A percentile compares a stretch with the other conserved stretches of the same genome.
Evolutionary conservation across 805 yeast genomes (phyloP).

Genomic region (Naumovozyma baii): DNA sequence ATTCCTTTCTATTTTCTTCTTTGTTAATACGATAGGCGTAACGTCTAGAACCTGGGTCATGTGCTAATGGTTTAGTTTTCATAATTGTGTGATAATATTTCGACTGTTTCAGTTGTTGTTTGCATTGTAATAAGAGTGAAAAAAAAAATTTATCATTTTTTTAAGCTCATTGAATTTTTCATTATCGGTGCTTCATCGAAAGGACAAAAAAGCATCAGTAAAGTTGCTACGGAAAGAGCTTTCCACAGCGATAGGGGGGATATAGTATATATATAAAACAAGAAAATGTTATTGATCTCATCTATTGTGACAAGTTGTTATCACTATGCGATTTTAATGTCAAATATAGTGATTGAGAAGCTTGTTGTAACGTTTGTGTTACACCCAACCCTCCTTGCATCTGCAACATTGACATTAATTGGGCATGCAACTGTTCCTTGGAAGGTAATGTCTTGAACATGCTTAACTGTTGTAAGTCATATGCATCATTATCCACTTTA

Average conservation of each 20-base stretch:
- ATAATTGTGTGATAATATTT: slow-evolving; percentile 2
- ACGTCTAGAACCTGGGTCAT: slow-evolving; percentile 29
- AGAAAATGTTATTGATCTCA: background rate
- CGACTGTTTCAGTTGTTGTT: background rate
- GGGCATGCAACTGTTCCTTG: slow-evolving; percentile 61
- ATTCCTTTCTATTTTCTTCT: slow-evolving; percentile 38
- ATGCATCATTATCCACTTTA: slow-evolving; percentile 52
- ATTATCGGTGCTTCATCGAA: no score
- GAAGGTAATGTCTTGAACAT: slow-evolving; percentile 67
- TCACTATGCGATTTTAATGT: slow-evolving; percentile 59
- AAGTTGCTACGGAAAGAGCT: no score
- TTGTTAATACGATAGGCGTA: slow-evolving; percentile 38
- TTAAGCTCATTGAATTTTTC: background rate
- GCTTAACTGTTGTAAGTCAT: slow-evolving; percentile 43
- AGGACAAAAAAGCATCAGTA: no score
- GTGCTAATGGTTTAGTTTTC: slow-evolving; percentile 19
- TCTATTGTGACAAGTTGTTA: no score
- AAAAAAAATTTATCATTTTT: no score
- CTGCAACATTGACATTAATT: slow-evolving; percentile 77
- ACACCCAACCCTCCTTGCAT: slow-evolving; percentile 82
- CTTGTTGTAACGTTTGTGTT: slow-evolving; percentile 66
- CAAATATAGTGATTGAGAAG: slow-evolving; percentile 60
- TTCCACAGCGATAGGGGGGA: background rate
- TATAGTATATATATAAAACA: no score
- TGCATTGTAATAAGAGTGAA: background rate